phyloP scores from a whole-genome alignment of 1,139 yeast genomes.

The Sporopachydermia cereana region DNA sequence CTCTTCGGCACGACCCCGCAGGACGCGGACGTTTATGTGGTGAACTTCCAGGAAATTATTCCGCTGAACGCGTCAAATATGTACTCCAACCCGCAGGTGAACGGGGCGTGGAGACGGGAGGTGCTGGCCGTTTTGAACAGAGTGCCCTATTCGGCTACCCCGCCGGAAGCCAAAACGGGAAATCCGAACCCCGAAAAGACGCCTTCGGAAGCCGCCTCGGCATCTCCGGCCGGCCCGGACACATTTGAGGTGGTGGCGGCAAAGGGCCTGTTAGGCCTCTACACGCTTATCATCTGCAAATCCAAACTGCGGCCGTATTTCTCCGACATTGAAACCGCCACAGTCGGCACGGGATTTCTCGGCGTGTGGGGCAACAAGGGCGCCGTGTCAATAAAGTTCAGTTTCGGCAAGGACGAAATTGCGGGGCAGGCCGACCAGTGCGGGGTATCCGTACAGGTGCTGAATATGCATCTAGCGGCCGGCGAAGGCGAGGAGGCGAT shows the following conservation, averaged over 20 bases:
- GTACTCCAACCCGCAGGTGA: slow-evolving; percentile 30
- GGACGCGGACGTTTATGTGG: slow-evolving; percentile 27
- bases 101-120: slow-evolving; percentile 26
- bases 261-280: slow-evolving; percentile 38
- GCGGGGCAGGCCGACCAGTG: slow-evolving; percentile 19
- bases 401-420: slow-evolving; percentile 19
- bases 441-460: slow-evolving; percentile 38
- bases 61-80: slow-evolving; percentile 34
- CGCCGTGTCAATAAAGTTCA: slow-evolving; percentile 32
- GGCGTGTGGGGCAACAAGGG: slow-evolving; percentile 54
- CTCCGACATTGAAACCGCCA: slow-evolving; percentile 24
- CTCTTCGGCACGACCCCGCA: slow-evolving; percentile 16
- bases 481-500: slow-evolving; percentile 44
- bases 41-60: slow-evolving; percentile 44
- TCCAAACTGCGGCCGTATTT: slow-evolving; percentile 25
- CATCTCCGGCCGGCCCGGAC: slow-evolving; percentile 10
- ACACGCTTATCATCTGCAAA: slow-evolving; percentile 30
- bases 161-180: not conserved
- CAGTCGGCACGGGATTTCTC: slow-evolving; percentile 43
- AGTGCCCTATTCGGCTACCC: slow-evolving; percentile 7
- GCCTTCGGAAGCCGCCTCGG: slow-evolving; percentile 6
- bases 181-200: not conserved
- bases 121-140: slow-evolving; percentile 19
- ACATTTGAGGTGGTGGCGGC: slow-evolving; percentile 25
- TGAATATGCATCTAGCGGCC: slow-evolving; percentile 60